Conservation (phyloP, 2,329 filamentous ascomycete genomes). For the Calonectria multiphialidica region DNA sequence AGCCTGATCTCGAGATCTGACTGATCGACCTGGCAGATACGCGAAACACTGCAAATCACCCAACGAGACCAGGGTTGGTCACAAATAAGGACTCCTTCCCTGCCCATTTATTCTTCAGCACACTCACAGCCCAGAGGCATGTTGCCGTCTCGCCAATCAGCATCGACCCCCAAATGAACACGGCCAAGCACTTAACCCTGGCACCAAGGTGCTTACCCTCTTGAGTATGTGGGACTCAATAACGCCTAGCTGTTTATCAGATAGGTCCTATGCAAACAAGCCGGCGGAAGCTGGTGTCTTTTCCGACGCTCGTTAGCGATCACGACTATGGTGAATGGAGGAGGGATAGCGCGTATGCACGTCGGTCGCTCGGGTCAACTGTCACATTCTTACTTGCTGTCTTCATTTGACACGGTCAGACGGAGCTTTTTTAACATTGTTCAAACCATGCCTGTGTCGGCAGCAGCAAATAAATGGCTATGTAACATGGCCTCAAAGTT, state of each 20-base stretch:
- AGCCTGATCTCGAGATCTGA: slow-evolving; percentile 24
- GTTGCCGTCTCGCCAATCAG: slow-evolving; percentile 19
- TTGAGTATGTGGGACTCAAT: slow-evolving; percentile 8
- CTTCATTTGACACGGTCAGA: background rate
- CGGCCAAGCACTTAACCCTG: slow-evolving; percentile 5
- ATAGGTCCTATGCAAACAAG: background rate
- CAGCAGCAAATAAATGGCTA: slow-evolving; percentile 28
- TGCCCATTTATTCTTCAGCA: slow-evolving; percentile 16
- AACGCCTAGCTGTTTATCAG: slow-evolving; percentile 2
- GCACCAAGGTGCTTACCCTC: background rate
- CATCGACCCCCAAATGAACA: slow-evolving; percentile 23
- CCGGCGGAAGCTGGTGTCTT: background rate
- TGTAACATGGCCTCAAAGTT: slow-evolving; percentile 23
- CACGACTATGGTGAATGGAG: background rate
- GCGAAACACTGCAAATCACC: slow-evolving; percentile 20
- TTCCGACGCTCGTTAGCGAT: background rate
- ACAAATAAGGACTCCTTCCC: slow-evolving; percentile 8
- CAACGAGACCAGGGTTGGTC: slow-evolving; percentile 23
- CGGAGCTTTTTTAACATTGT: slow-evolving; percentile 3
- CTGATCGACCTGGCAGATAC: slow-evolving; percentile 35
- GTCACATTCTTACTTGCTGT: slow-evolving; percentile 15
- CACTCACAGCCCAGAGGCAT: slow-evolving; percentile 18
- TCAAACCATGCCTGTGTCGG: slow-evolving; percentile 11
- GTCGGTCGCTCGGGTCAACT: slow-evolving; percentile 12
- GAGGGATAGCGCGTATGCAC: background rate